A percentile compares a stretch with the other conserved stretches of the same genome.
Evolutionary conservation across 345 rosid species (phyloP).

Genomic region (Litchi chinensis): DNA sequence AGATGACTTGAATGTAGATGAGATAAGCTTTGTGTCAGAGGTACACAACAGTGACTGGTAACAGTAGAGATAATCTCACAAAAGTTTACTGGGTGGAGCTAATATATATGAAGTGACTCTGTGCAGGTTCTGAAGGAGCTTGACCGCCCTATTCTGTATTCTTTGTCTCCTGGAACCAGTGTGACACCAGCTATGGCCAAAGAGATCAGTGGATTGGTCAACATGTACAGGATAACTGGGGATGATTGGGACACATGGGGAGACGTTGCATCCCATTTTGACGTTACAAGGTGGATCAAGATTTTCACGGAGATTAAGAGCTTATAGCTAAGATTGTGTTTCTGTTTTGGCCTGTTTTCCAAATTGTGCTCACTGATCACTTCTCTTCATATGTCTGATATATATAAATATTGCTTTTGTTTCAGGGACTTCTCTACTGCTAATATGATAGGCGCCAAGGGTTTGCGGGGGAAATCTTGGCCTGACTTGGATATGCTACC

Average conservation of each 20-base stretch:
- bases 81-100: slow-evolving; percentile 13
- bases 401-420: slow-evolving; percentile 18
- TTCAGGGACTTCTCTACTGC: slow-evolving; percentile 70
- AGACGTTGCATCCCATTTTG: slow-evolving; percentile 79
- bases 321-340: slow-evolving; percentile 12
- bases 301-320: slow-evolving; percentile 7
- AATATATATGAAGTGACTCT: slow-evolving; percentile 14
- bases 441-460: slow-evolving; percentile 63
- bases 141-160: slow-evolving; percentile 73
- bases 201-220: slow-evolving; percentile 61
- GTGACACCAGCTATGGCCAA: slow-evolving; percentile 81
- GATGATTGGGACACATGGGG: slow-evolving; percentile 97
- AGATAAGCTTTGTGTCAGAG: slow-evolving; percentile 73
- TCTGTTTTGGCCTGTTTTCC: neutral
- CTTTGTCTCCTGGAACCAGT: slow-evolving; percentile 90
- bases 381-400: neutral
- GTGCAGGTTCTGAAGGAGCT: slow-evolving; percentile 71
- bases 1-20: slow-evolving; percentile 65
- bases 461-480: slow-evolving; percentile 81
- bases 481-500: slow-evolving; percentile 96
- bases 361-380: slow-evolving; percentile 12
- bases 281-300: slow-evolving; percentile 63
- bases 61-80: slow-evolving; percentile 14
- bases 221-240: slow-evolving; percentile 88
- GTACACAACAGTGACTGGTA: slow-evolving; percentile 28